phyloP scores from a whole-genome alignment of 1,284 basidiomycete genomes.

The Ustilago loliicola region DNA sequence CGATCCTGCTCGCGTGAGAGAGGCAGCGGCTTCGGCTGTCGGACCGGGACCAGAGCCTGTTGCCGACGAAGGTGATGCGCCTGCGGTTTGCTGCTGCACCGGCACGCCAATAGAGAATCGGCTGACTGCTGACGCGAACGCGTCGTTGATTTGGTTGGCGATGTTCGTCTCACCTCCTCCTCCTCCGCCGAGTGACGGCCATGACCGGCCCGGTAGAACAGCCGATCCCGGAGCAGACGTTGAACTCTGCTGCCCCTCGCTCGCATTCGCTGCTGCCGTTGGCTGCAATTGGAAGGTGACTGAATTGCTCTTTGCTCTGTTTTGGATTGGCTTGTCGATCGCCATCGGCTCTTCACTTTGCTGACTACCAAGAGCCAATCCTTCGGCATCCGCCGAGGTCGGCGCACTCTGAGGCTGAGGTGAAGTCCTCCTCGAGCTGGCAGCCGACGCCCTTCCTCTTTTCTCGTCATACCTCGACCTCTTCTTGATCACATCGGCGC shows the following conservation, averaged over 20 bases:
- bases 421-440: slow-evolving; percentile 34
- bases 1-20: not conserved
- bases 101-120: slow-evolving; percentile 33
- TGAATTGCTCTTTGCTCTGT: slow-evolving; percentile 28
- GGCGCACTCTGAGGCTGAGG: slow-evolving; percentile 42
- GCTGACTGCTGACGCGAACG: slow-evolving; percentile 31
- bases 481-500: slow-evolving; percentile 68
- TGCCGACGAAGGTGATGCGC: slow-evolving; percentile 3
- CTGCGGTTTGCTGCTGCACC: slow-evolving; percentile 6
- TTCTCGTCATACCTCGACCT: slow-evolving; percentile 63
- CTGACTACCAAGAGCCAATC: not conserved
- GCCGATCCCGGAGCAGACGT: slow-evolving; percentile 29
- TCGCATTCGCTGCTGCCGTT: not conserved
- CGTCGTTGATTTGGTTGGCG: slow-evolving; percentile 31
- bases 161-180: slow-evolving; percentile 13
- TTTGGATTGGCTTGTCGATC: slow-evolving; percentile 23
- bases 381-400: not conserved
- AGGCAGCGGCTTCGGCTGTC: not conserved
- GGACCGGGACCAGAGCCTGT: slow-evolving; percentile 9
- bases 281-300: slow-evolving; percentile 35
- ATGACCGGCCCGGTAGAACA: slow-evolving; percentile 2
- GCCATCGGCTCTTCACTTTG: slow-evolving; percentile 22
- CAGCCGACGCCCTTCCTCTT: slow-evolving; percentile 30
- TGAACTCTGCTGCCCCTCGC: not conserved
- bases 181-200: slow-evolving; percentile 26